phyloP scores from a whole-genome alignment of 495 filamentous ascomycete genomes.

The Pseudevernia furfuracea region DNA sequence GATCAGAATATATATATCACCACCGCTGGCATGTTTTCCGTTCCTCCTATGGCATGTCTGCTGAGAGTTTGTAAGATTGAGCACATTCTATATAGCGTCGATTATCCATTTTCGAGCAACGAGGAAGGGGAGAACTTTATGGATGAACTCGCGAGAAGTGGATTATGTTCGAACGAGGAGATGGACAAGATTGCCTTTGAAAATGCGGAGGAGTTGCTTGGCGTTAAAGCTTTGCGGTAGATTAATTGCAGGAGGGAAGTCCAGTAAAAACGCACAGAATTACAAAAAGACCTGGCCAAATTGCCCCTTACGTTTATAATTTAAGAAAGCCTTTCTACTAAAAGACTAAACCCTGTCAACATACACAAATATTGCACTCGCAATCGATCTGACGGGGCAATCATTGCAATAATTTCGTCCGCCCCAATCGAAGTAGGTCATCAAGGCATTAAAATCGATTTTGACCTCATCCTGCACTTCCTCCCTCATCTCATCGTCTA shows the following conservation, averaged over 20 bases:
- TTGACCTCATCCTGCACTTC: not conserved
- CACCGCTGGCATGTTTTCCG: conserved; percentile 6
- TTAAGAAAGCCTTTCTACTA: not conserved
- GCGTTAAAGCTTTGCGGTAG: not conserved
- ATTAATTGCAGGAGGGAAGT: not conserved
- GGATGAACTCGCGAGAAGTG: not conserved
- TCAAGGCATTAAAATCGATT: not conserved
- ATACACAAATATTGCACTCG: not conserved
- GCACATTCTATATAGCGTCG: conserved; percentile 2
- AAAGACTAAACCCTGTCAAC: not conserved
- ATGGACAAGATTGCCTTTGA: not conserved
- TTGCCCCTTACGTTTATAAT: not conserved
- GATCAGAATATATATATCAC: conserved; percentile 6
- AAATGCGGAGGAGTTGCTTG: conserved; percentile 5
- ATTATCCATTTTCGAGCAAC: conserved; percentile 5
- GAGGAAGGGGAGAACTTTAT: conserved; percentile 1
- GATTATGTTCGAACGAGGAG: not conserved
- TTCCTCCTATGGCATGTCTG: conserved; percentile 2
- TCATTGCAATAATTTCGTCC: not conserved
- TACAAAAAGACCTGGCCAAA: not conserved
- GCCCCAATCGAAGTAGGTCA: not conserved
- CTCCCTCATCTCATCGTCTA: not conserved
- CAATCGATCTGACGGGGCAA: not conserved
- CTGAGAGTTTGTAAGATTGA: not conserved
- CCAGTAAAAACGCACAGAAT: too few species aligned